Evolutionary conservation across 1,139 yeast species (phyloP).

Genomic region (Magnusiomyces tetraspermus): DNA sequence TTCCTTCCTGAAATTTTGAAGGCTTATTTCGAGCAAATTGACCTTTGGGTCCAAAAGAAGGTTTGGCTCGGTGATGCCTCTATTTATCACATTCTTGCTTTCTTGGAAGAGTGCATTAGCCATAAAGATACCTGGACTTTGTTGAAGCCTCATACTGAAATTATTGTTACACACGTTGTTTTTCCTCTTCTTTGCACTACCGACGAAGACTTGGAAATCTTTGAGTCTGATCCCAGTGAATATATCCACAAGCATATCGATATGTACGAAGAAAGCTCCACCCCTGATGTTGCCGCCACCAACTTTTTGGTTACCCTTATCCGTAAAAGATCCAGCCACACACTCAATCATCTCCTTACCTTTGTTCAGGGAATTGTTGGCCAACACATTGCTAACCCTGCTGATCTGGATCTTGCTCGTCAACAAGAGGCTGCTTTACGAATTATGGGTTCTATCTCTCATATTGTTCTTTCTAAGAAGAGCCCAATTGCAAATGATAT

Average conservation of each 20-base stretch:
- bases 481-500: conserved; percentile 57
- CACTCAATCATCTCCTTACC: conserved; percentile 54
- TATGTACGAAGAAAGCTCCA: conserved; percentile 57
- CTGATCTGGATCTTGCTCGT: conserved; percentile 52
- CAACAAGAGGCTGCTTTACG: conserved; percentile 74
- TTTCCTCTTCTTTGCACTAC: conserved; percentile 72
- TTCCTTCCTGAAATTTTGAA: conserved; percentile 68
- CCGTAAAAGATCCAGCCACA: conserved; percentile 51
- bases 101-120: conserved; percentile 60
- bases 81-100: conserved; percentile 56
- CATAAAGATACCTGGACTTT: conserved; percentile 63
- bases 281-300: conserved; percentile 76
- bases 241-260: conserved; percentile 76
- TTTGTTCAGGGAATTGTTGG: conserved; percentile 53
- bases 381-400: conserved; percentile 34
- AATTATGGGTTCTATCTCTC: conserved; percentile 64
- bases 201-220: conserved; percentile 59
- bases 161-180: conserved; percentile 59
- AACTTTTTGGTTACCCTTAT: conserved; percentile 66
- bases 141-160: conserved; percentile 60
- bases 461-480: conserved; percentile 43
- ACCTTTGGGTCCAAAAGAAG: conserved; percentile 56
- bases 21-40: conserved; percentile 56
- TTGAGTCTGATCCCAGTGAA: conserved; percentile 85
- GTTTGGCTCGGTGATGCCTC: conserved; percentile 66